Base-by-base conservation (phyloP, 2,329 filamentous ascomycete species). In the Pseudogymnoascus sp. region DNA sequence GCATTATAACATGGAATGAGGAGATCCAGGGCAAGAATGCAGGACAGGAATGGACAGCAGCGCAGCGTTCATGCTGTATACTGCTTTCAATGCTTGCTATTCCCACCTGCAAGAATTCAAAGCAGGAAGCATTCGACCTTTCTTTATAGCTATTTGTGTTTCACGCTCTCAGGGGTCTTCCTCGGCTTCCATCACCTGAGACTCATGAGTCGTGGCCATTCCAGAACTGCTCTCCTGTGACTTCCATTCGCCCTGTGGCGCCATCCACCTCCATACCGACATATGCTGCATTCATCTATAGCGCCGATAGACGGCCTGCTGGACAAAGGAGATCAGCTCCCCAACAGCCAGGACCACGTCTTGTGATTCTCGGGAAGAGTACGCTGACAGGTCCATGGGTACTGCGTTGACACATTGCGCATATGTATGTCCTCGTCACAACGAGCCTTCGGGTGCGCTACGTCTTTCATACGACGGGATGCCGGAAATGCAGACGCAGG, bases 371-470 rank as follows among this genome's bases (percentile, higher is more conserved):
- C 28, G n/a, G 31, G 28, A 28, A 56, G 28, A 56, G 9, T 9
- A 18, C 16, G 34, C 11, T 7, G n/a, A 36, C 25, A 56, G 49
- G 49, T 21, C 14, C 49, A 56, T 56, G 28, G 28, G 28, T 31
- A 28, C 14, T 56, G 49, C 49, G 9, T 56, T 56, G 49, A 56
- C 28, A 56, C 28, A 56, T 56, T 56, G 49, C 49, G 49, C 49
- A 56, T 56, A 56, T 53, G 46, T 56, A 56, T 56, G 28, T 12
- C n/a, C 49, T 34, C 28, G 49, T 56, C 49, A 56, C 25, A 36
- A 12, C 14, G 28, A 21, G 28, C 16, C 28, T 56, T 34, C 28
- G 49, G 49, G 9, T 34, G 25, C 28, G 8, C 28, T 36, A 4
- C n/a, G n/a, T 18, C 46, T 56, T 36, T 56, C 9, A 34, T 16